Conservation (phyloP, 2,329 filamentous ascomycete species). For the Trichoderma koningii region DNA sequence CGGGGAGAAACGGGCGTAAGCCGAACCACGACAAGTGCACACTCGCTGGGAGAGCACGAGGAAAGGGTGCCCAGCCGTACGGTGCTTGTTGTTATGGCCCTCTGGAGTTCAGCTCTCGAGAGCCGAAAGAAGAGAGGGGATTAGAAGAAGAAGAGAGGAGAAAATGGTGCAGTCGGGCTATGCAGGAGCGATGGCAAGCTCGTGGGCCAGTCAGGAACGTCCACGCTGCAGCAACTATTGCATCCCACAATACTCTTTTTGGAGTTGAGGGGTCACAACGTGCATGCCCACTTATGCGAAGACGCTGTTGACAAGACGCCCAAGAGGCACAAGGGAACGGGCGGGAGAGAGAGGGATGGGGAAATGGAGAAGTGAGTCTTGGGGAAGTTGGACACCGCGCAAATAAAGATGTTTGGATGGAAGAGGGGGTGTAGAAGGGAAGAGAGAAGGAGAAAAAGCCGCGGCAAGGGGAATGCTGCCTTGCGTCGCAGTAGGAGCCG, state of each 20-base stretch:
- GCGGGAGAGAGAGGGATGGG: not conserved
- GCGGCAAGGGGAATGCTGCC: conserved; percentile 7
- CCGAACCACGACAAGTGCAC: not conserved
- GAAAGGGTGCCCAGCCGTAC: conserved; percentile 11
- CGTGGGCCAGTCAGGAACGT: conserved; percentile 34
- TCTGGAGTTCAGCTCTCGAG: conserved; percentile 11
- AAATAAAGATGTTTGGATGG: not conserved
- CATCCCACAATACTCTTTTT: conserved; percentile 30
- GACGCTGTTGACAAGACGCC: conserved; percentile 15
- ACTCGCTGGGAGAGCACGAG: not conserved
- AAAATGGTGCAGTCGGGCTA: conserved; percentile 27
- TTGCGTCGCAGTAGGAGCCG: conserved; percentile 6
- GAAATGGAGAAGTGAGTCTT: not conserved
- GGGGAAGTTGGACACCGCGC: not conserved
- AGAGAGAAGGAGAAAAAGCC: conserved; percentile 15
- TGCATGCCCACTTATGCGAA: conserved; percentile 28
- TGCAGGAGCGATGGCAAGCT: conserved; percentile 29
- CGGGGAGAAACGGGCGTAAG: conserved; percentile 11
- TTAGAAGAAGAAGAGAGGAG: conserved; percentile 2
- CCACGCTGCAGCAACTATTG: conserved; percentile 32
- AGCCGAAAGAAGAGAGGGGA: conserved; percentile 5
- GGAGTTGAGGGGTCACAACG: conserved; percentile 27
- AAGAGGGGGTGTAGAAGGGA: not conserved
- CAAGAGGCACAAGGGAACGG: not conserved
- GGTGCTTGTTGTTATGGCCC: not conserved